Evolutionary conservation across 192 early-diverging fungal genomes (phyloP), one percentile per base, ranked within the genome.

Genomic region (Coemansia sp.): DNA sequence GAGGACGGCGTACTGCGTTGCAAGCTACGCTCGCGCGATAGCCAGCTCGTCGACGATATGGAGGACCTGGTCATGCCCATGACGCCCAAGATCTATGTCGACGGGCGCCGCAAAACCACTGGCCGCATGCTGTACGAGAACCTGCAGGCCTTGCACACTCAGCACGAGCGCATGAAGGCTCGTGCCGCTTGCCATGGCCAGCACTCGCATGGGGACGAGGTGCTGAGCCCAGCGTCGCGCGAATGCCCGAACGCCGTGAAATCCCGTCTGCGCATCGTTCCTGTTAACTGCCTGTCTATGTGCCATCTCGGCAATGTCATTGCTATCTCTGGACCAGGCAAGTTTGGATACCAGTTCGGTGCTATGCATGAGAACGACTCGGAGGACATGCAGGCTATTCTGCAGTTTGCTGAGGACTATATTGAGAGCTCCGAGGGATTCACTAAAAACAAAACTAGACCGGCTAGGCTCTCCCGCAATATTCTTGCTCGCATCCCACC

Each of bases 401-500:
- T 83, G 76, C 76, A 77, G 66, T 83, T 83, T 60, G 76, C 81
- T 3, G 76, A 83, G 58, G 76, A 83, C 55, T 83, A 83, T 28
- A 78, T 83, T 18, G 76, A 77, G 55, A 83, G 67, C 60, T 40
- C 55, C 0, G 76, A 78, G 18, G 72, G 81, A 3, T 83, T 83
- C 24, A 75, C 81, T 0, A 83, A 83, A 48, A 76, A 75, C 61
- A 83, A 83, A 39, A 71, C 68, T 9, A 64, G 70, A 14, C 81
- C 76, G 33, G 56, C 75, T 5, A 55, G 65, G 20, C 69, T 83
- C 8, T 73, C 69, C 8, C 53, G 73, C 62, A 83, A 77, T 36
- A 75, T 83, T 14, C 61, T 83, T 9, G 62, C 81, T n/a, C 50
- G 81, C 8, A 78, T 83, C 26, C 79, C 76, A 1, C 76, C 81